Conservation (phyloP, 768 basidiomycete species). For the Podaxis rugospora region DNA sequence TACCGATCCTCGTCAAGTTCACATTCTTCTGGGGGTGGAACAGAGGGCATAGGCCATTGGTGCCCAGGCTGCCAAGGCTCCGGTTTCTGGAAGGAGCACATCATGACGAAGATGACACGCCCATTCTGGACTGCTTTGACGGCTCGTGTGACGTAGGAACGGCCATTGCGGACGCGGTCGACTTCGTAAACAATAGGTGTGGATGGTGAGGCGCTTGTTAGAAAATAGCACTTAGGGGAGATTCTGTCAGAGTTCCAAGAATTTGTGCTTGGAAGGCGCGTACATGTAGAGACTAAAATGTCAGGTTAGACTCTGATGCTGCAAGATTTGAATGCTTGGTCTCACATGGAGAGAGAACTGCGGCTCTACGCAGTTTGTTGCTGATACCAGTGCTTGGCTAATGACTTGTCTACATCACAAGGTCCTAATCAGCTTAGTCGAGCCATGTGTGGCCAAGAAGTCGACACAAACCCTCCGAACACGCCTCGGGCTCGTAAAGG, state of each 20-base stretch:
- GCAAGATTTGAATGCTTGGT: conserved; percentile 3
- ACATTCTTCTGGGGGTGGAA: conserved; percentile 60
- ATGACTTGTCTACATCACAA: conserved; percentile 61
- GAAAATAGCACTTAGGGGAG: conserved; percentile 66
- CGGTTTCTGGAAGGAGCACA: conserved; percentile 80
- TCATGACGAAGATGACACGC: conserved; percentile 47
- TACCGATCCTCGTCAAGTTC: conserved; percentile 48
- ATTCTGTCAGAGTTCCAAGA: background rate
- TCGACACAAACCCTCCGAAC: conserved; percentile 59
- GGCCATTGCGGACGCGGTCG: conserved; percentile 69
- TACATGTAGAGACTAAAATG: conserved; percentile 64
- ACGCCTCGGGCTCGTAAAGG: conserved; percentile 65
- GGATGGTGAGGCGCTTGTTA: conserved; percentile 68
- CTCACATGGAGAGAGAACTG: conserved; percentile 71
- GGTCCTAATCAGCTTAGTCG: background rate
- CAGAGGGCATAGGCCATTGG: conserved; percentile 63
- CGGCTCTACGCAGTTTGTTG: conserved; percentile 68
- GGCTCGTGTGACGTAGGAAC: conserved; percentile 64
- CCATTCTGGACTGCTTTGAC: conserved; percentile 58
- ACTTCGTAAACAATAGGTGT: conserved; percentile 77
- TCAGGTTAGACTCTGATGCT: background rate
- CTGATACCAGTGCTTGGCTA: conserved; percentile 79
- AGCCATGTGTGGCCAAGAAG: background rate
- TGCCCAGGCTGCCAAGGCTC: conserved; percentile 71
- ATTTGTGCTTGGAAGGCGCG: conserved; percentile 17